Percentiles rank a stretch among this genome's conserved stretches.
These are phyloP conservation scores for Cordyceps tenuipes DNA, from an alignment of 2,329 filamentous ascomycete species.

Conservation along the genomic window DNA sequence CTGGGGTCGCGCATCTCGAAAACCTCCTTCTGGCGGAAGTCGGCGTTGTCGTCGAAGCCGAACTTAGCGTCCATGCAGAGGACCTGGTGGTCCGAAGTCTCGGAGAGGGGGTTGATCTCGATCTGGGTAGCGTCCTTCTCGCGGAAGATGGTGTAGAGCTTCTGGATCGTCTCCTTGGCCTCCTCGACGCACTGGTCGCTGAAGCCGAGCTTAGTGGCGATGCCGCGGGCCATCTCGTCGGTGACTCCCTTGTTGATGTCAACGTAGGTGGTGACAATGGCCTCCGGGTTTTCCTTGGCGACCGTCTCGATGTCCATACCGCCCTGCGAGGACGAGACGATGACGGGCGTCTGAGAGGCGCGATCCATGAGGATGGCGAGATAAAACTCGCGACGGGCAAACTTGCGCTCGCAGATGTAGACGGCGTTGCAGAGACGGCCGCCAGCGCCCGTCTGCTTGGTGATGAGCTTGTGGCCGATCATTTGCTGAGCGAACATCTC, in stretches of 20 bases:
- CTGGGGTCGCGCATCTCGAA: conserved; percentile 89
- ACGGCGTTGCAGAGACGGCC: conserved; percentile 95
- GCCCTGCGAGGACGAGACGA: conserved; percentile 95
- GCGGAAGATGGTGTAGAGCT: conserved; percentile 97
- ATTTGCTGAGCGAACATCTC: conserved; percentile 98
- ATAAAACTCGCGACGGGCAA: conserved; percentile 97
- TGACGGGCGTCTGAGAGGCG: conserved; percentile 80
- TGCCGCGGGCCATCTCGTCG: conserved; percentile 84
- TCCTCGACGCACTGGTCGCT: conserved; percentile 96
- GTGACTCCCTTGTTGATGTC: conserved; percentile 94
- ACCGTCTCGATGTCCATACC: conserved; percentile 99
- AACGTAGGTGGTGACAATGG: conserved; percentile 88
- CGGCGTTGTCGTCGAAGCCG: conserved; percentile 96
- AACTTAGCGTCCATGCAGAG: conserved; percentile 99
- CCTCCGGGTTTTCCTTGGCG: conserved; percentile 93
- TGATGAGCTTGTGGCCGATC: conserved; percentile 99
- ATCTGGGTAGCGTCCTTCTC: conserved; percentile 99
- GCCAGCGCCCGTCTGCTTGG: conserved; percentile 93
- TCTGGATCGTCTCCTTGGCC: conserved; percentile 93
- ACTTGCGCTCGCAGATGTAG: conserved; percentile 99
- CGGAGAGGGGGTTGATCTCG: conserved; percentile 97
- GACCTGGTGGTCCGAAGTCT: conserved; percentile 97
- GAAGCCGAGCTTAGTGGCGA: conserved; percentile 90
- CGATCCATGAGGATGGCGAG: conserved; percentile 98
- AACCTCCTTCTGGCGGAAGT: conserved; percentile 95